Evolutionary conservation across 2,329 filamentous ascomycete genomes (phyloP), one percentile per base, ranked within the genome.

Genomic region (Ceratocystis papillata): DNA sequence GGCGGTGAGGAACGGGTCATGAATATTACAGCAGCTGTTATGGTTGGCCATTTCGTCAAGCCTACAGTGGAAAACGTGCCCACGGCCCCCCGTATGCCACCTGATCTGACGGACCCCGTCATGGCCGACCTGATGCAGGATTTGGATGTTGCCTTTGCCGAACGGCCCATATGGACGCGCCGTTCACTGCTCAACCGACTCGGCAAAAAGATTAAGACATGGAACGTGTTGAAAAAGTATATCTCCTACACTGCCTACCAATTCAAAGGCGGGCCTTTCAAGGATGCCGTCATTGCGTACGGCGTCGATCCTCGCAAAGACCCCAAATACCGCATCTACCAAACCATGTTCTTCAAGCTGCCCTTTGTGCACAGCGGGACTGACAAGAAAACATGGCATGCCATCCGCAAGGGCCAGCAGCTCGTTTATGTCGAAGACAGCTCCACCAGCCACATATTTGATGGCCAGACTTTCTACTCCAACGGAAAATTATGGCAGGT

Each of bases 401-500:
- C 66, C n/a, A 67, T 65, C 12, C 63, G 66, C 57, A 67, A 67
- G 53, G 66, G 74, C 15, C 76, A 77, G 33, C 72, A 76, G 5
- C 77, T 75, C 22, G 75, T 73, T 66, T 73, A 75, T 44, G 70
- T 74, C 8, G 76, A 77, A 57, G 76, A 77, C 28, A 73, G 77
- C 44, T 75, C 74, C 22, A 74, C 77, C 37, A 86, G 80, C 64
- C 92, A 97, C 74, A 78, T 93, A 1, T 97, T 96, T 75, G 90
- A 95, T 68, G 93, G 93, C 60, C 79, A 85, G 67, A 82, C 81
- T 1, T 84, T 93, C 65, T 84, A 84, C 17, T 82, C 83, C 1
- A 91, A 96, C 72, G 91, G 91, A 48, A 94, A 94, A 72, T 87
- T 94, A 62, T 99, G 91, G 88, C 94, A 97, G 78, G 83, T 95